phyloP scores from a whole-genome alignment of 2,329 filamentous ascomycete species.

The Nothophoma quercina region DNA sequence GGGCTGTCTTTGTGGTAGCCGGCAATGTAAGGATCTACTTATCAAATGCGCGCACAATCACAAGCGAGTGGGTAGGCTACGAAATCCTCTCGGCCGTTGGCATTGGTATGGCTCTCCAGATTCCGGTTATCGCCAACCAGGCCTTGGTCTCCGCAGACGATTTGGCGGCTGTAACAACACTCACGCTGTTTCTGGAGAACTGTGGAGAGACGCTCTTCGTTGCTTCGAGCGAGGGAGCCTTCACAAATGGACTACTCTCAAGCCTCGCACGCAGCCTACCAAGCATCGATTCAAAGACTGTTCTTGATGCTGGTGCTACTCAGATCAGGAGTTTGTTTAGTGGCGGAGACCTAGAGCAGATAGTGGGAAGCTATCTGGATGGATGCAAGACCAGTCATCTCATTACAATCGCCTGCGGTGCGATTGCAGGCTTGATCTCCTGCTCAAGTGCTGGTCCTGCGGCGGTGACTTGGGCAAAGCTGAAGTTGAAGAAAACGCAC shows the following conservation, averaged over 20 bases:
- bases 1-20: conserved; percentile 31
- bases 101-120: conserved; percentile 53
- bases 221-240: conserved; percentile 52
- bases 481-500: conserved; percentile 26
- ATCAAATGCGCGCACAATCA: conserved; percentile 46
- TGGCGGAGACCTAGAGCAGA: conserved; percentile 26
- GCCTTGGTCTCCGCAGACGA: conserved; percentile 46
- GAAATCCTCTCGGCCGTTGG: conserved; percentile 56
- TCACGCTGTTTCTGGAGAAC: conserved; percentile 55
- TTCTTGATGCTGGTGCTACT: conserved; percentile 56
- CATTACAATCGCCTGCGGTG: conserved; percentile 31
- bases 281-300: conserved; percentile 39
- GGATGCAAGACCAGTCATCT: conserved; percentile 37
- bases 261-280: conserved; percentile 46
- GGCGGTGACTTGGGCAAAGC: conserved; percentile 21
- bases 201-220: conserved; percentile 55
- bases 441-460: conserved; percentile 28
- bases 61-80: conserved; percentile 57
- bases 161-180: conserved; percentile 49
- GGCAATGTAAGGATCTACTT: conserved; percentile 43
- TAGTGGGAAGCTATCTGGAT: conserved; percentile 35
- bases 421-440: conserved; percentile 27
- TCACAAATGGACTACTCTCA: conserved; percentile 51
- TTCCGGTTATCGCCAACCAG: conserved; percentile 53
- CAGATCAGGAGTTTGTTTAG: conserved; percentile 50